These are phyloP conservation scores for Mycena crocata DNA, from an alignment of 768 basidiomycete species.

Conservation along the genomic window DNA sequence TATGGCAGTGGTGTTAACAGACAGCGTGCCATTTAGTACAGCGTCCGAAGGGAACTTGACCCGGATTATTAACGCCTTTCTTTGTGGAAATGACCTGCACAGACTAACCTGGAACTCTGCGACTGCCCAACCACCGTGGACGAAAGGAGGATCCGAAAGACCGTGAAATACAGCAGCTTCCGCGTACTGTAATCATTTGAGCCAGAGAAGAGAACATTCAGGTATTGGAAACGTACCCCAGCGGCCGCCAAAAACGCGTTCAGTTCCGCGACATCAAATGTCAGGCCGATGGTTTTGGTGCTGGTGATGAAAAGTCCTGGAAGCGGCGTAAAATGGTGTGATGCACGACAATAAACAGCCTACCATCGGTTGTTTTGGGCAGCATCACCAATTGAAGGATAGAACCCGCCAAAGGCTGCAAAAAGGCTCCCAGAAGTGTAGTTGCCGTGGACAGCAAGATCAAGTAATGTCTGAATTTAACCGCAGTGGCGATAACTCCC, in stretches of 20 bases:
- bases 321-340: neutral
- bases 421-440: constrained; percentile 43
- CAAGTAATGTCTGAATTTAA: constrained; percentile 59
- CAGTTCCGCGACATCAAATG: constrained; percentile 54
- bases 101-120: constrained; percentile 61
- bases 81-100: neutral
- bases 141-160: constrained; percentile 69
- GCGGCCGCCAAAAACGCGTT: constrained; percentile 69
- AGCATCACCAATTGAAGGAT: constrained; percentile 51
- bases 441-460: constrained; percentile 58
- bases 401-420: constrained; percentile 48
- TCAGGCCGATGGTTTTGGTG: constrained; percentile 54
- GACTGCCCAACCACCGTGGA: constrained; percentile 63
- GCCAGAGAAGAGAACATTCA: neutral
- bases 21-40: constrained; percentile 64
- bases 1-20: constrained; percentile 64
- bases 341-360: neutral
- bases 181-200: constrained; percentile 44
- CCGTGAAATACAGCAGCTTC: constrained; percentile 57
- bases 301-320: constrained; percentile 36
- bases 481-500: neutral
- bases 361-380: constrained; percentile 38
- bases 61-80: neutral
- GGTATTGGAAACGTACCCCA: constrained; percentile 51
- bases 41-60: constrained; percentile 55